phyloP scores from a whole-genome alignment of 192 early-diverging fungal species.

The Coemansia sp. region DNA sequence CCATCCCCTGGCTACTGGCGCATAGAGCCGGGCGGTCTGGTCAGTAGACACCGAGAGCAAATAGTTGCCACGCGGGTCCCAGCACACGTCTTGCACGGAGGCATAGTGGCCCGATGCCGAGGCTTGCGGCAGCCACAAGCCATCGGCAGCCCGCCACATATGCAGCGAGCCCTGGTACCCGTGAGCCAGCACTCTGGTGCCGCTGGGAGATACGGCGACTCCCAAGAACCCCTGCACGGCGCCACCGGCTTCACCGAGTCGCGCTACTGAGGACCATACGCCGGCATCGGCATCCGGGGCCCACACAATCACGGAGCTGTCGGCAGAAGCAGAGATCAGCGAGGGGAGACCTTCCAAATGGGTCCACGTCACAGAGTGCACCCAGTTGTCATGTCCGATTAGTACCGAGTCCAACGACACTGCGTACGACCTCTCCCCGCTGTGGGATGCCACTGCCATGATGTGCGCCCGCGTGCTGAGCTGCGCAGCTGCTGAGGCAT shows the following conservation, averaged over 20 bases:
- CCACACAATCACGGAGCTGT: constrained; percentile 93
- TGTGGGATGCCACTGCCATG: neutral
- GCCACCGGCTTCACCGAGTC: constrained; percentile 89
- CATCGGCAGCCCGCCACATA: constrained; percentile 58
- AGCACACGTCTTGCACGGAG: constrained; percentile 74
- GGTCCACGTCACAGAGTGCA: constrained; percentile 78
- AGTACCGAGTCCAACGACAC: constrained; percentile 88
- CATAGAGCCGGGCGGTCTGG: constrained; percentile 84
- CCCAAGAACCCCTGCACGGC: constrained; percentile 80
- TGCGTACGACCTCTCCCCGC: constrained; percentile 17
- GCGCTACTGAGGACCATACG: constrained; percentile 79
- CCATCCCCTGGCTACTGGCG: constrained; percentile 77
- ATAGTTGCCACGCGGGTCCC: constrained; percentile 75
- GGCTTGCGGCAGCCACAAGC: constrained; percentile 66
- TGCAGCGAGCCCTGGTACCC: constrained; percentile 84
- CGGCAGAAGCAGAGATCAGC: constrained; percentile 83
- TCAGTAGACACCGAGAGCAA: constrained; percentile 79
- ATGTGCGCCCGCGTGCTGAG: constrained; percentile 82
- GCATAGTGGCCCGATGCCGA: constrained; percentile 81
- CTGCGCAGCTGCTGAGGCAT: constrained; percentile 33
- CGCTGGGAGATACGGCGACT: constrained; percentile 66
- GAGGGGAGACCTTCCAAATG: constrained; percentile 47
- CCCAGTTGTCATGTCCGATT: constrained; percentile 97
- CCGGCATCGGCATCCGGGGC: constrained; percentile 70
- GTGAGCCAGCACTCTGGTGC: constrained; percentile 67